Evolutionary conservation across 2,329 filamentous ascomycete species (phyloP).

Genomic region (Monosporascus sp.): DNA sequence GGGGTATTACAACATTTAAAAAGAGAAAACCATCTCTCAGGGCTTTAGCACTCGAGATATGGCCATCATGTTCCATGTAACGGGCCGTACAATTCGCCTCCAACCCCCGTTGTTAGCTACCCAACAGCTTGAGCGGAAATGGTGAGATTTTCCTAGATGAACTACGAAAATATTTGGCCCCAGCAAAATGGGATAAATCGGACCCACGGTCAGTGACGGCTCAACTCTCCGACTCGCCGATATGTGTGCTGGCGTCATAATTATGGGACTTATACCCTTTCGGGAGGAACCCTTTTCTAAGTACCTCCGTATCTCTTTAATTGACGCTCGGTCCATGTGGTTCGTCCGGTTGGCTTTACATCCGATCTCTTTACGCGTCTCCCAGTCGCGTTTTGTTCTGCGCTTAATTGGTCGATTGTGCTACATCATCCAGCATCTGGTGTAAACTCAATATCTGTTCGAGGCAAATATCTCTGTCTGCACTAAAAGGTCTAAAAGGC

Average conservation of each 20-base stretch:
- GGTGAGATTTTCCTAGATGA: not conserved
- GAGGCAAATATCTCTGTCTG: too few species aligned
- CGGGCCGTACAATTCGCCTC: too few species aligned
- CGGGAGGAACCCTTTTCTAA: not conserved
- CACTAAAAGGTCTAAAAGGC: too few species aligned
- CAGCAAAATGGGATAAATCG: not conserved
- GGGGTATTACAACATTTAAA: not conserved
- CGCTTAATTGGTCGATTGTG: not conserved
- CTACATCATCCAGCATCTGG: not conserved
- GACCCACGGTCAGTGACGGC: not conserved
- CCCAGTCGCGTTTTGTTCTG: constrained; percentile 8
- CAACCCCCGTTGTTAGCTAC: not conserved
- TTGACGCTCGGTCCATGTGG: not conserved
- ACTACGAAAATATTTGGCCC: not conserved
- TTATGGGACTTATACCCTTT: not conserved
- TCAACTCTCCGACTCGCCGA: not conserved
- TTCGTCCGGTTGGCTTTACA: not conserved
- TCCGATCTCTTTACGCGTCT: constrained; percentile 23
- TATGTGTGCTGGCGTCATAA: not conserved
- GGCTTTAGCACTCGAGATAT: not conserved
- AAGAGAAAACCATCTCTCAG: not conserved
- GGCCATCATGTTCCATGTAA: not conserved
- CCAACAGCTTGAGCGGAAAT: not conserved
- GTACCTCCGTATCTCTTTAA: not conserved
- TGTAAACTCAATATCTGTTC: not conserved